These are phyloP conservation scores for Atractiella rhizophila DNA, from an alignment of 768 basidiomycete genomes.

Conservation along the genomic window DNA sequence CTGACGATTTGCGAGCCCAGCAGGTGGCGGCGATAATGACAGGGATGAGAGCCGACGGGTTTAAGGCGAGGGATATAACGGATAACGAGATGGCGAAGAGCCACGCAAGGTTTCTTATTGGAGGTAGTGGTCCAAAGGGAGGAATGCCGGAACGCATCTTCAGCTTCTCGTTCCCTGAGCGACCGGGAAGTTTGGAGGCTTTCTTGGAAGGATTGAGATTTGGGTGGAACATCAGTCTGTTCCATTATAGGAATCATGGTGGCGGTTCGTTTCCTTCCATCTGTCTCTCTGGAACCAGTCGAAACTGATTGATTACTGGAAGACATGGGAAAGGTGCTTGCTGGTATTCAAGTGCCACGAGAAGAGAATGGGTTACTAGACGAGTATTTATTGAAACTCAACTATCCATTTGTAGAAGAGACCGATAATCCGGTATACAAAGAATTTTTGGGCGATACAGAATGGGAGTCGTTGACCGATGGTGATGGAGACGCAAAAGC, in stretches of 20 bases:
- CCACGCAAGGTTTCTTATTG: constrained; percentile 82
- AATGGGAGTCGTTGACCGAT: not conserved
- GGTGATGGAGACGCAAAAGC: not conserved
- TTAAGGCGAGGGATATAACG: constrained; percentile 70
- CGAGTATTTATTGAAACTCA: constrained; percentile 46
- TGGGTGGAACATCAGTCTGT: constrained; percentile 84
- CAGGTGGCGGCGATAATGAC: constrained; percentile 31
- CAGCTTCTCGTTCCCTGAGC: constrained; percentile 89
- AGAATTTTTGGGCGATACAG: constrained; percentile 16
- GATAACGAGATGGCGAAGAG: constrained; percentile 89
- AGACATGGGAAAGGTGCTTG: constrained; percentile 82
- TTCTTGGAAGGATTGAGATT: constrained; percentile 60
- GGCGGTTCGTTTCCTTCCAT: constrained; percentile 37
- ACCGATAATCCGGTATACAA: constrained; percentile 67
- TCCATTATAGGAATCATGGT: constrained; percentile 95
- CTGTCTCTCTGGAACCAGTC: not conserved
- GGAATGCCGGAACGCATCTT: constrained; percentile 63
- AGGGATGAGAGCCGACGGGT: constrained; percentile 38
- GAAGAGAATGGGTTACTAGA: constrained; percentile 42
- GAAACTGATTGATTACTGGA: not conserved
- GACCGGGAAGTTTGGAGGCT: constrained; percentile 68
- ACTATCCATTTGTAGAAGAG: constrained; percentile 77
- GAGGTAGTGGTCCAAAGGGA: constrained; percentile 53
- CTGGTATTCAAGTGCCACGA: constrained; percentile 72
- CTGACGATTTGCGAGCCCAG: constrained; percentile 18